A percentile compares a stretch with the other conserved stretches of the same genome.
phyloP scores from a whole-genome alignment of 495 filamentous ascomycete species.

The Gamarada debralockiae region DNA sequence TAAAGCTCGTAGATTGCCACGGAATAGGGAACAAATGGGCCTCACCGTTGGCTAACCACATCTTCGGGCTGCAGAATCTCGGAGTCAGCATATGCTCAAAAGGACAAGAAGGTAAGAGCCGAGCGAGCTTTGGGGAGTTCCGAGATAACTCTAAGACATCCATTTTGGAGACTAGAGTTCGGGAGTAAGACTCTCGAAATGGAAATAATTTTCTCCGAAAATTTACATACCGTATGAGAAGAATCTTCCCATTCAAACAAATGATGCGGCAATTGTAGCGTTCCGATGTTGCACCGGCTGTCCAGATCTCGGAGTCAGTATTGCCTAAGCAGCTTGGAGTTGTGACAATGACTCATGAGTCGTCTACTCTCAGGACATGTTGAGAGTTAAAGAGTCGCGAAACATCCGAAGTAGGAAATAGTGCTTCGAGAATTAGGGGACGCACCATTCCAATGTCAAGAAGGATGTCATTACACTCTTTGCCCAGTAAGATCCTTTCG shows the following conservation, averaged over 20 bases:
- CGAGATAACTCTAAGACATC: no score
- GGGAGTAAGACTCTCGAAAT: no score
- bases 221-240: constrained; percentile 61
- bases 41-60: no score
- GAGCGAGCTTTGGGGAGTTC: no score
- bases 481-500: constrained; percentile 55
- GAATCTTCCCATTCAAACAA: constrained; percentile 60
- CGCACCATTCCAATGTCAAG: constrained; percentile 74
- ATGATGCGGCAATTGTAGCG: constrained; percentile 75
- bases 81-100: no score
- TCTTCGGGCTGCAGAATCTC: no score
- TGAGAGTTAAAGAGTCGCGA: background rate
- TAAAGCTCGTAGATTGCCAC: no score
- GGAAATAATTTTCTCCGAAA: background rate
- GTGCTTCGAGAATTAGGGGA: constrained; percentile 65
- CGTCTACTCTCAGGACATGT: background rate
- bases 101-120: no score
- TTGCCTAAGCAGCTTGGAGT: constrained; percentile 44
- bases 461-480: constrained; percentile 67
- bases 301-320: constrained; percentile 51
- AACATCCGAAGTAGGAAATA: constrained; percentile 49
- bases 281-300: constrained; percentile 59
- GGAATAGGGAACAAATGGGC: no score
- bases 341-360: no score
- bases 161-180: no score